Conservation (phyloP, 148 eudicot genomes). For the Camellia lanceoleosa region DNA sequence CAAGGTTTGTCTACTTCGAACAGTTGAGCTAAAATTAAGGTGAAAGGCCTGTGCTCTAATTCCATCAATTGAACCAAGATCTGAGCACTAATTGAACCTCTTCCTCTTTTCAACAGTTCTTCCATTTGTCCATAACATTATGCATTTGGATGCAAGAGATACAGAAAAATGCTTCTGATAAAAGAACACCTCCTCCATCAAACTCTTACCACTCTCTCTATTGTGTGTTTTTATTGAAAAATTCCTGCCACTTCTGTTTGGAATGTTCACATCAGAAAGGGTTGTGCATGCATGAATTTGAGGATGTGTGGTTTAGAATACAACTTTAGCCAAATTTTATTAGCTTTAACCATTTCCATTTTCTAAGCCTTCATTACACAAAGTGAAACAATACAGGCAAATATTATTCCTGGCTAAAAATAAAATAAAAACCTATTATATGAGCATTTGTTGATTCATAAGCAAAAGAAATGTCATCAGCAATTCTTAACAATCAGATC, state of each 20-base stretch:
- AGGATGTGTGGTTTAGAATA: neutral
- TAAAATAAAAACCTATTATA: neutral
- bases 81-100: neutral
- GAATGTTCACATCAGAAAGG: neutral
- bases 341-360: neutral
- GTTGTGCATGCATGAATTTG: neutral
- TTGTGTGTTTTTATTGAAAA: neutral
- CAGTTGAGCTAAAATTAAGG: neutral
- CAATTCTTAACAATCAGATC: neutral
- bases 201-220: neutral
- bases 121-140: neutral
- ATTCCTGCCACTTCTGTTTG: neutral
- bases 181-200: constrained; percentile 3
- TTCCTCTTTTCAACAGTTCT: neutral
- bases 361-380: neutral
- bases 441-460: neutral
- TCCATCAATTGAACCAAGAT: neutral
- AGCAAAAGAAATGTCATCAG: neutral
- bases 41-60: neutral
- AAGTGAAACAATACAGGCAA: neutral
- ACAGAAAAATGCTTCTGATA: neutral
- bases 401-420: neutral
- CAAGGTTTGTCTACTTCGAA: neutral
- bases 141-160: neutral
- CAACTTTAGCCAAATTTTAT: neutral